Percentiles rank a stretch among this genome's conserved stretches.
Conservation (phyloP, 192 early-diverging fungal genomes). For the Lobosporangium transversale region DNA sequence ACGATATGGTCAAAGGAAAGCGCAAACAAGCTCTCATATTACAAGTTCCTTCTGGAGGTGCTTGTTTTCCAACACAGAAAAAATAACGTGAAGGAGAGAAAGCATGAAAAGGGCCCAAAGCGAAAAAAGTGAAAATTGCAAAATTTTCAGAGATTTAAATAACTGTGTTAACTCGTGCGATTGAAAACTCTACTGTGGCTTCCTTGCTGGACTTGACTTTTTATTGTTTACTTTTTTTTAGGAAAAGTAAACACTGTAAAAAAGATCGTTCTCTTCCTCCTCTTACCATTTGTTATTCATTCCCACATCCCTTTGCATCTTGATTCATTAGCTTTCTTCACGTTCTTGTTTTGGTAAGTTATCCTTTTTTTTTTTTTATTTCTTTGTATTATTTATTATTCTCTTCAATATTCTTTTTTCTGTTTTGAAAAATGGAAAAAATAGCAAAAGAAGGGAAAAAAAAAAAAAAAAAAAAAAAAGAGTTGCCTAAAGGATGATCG, state of each 20-base stretch:
- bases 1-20: neutral
- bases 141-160: too few relatives aligned
- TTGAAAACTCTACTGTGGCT: too few relatives aligned
- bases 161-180: too few relatives aligned
- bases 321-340: neutral
- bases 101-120: conserved; percentile 8
- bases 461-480: neutral
- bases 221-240: too few relatives aligned
- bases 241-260: too few relatives aligned
- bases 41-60: neutral
- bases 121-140: neutral
- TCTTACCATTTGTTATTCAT: neutral
- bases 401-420: neutral
- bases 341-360: neutral
- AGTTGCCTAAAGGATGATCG: conserved; percentile 14
- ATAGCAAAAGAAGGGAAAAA: too few relatives aligned
- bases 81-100: neutral
- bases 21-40: neutral
- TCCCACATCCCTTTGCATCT: neutral
- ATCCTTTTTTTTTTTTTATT: neutral
- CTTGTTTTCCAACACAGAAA: neutral
- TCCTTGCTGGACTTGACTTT: too few relatives aligned
- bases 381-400: too few relatives aligned
- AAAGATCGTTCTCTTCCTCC: too few relatives aligned
- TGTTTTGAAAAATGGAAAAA: too few relatives aligned